Base-by-base conservation (phyloP, 495 filamentous ascomycete genomes). In the Aspergillus nidulans region DNA sequence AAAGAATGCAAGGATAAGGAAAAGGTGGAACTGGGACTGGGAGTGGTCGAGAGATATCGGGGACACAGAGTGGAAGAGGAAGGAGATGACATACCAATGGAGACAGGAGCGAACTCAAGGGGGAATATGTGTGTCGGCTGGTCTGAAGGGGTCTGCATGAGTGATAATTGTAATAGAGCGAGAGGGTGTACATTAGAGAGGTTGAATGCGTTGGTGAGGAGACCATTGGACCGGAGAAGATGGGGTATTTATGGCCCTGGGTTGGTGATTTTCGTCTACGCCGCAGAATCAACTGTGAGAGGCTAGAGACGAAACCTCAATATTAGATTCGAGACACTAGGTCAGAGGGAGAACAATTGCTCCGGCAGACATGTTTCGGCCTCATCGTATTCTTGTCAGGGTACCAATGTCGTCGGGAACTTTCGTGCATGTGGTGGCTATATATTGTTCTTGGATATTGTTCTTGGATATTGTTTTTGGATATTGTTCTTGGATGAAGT, bases 111-210 rank as follows among this genome's bases (percentile, higher is more conserved):
- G 39, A 68, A 57, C 48, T 66, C 59, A 50, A 49, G 19, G 56
- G 66, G 60, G 66, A 68, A 63, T 69, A 74, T 74, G 59, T 61
- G n/a, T n/a, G n/a, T n/a, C n/a, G n/a, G n/a, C n/a, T n/a, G n/a
- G n/a, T n/a, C n/a, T n/a, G n/a, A n/a, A 57, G 52, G 50, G 21
- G 16, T 41, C 52, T 49, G 57, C 57, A 57, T 56, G 57, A 63
- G 52, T 36, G 42, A 68, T 67, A 62, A 62, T 58, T 63, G 60
- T 26, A 56, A 25, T 51, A 26, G 32, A n/a, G n/a, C n/a, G n/a
- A n/a, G n/a, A n/a, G n/a, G n/a, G n/a, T n/a, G n/a, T n/a, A n/a
- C n/a, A n/a, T n/a, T n/a, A n/a, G n/a, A n/a, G n/a, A n/a, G n/a
- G n/a, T n/a, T n/a, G n/a, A n/a, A n/a, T n/a, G n/a, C n/a, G n/a